Base-by-base conservation (phyloP, 768 basidiomycete genomes). In the Mycena polygramma region DNA sequence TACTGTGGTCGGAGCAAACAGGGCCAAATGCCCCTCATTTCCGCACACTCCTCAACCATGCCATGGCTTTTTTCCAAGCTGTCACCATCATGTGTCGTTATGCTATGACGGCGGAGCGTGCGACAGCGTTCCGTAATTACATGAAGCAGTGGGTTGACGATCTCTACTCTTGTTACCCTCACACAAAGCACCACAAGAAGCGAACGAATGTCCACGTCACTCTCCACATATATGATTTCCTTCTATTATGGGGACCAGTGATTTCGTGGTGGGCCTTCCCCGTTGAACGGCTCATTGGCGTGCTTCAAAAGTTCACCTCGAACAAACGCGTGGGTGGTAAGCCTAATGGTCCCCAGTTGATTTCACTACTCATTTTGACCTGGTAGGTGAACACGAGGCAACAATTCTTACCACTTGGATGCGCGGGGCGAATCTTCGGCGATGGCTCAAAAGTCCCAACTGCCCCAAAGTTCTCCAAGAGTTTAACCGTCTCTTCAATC, bases 241-340 rank as follows among this genome's bases (percentile, higher is more conserved):
- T 82, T 0, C 14, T 71, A 0, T 69, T 78, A 0, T 83, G 82
- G 67, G 80, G 84, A 0, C 81, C 82, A 11, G 69, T 80, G 0
- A 72, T 69, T 1, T 78, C 77, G 13, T 39, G 39, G 39, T 39
- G 39, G 39, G 39, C 39, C 39, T 39, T 39, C 13, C 39, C 39
- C 13, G 82, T 83, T 62, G 81, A 85, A 66, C 69, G 74, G 0
- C 63, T 83, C 10, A 83, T 84, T 46, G 81, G 84, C 4, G 66
- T 68, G 17, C 63, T 85, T 1, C 81, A 85, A 58, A 68, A 72
- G 2, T 66, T 83, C 10, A 72, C 75, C 2, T 76, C 61, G 7
- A 85, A 84, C 68, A 69, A 77, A 51, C 74, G 77, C 22, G 57
- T 73, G 65, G 79, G 82, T 71, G 49, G 73, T 68, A n/a, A 54